Evolutionary conservation across 805 yeast species (phyloP), one percentile per base, ranked within the genome.

Genomic region (Millerozyma acaciae): DNA sequence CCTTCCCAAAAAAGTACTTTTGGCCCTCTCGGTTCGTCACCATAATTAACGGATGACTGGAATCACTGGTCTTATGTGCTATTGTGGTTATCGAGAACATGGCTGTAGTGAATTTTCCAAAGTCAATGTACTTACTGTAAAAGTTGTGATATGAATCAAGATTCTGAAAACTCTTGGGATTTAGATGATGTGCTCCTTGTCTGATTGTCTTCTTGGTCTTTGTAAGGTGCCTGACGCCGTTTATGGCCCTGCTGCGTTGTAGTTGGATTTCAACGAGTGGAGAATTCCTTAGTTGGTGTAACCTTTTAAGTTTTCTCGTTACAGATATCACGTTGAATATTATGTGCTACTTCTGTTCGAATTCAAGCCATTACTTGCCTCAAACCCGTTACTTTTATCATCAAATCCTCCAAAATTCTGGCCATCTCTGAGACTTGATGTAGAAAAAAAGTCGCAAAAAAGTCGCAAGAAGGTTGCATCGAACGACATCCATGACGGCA

Each of bases 1-100:
- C 57, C 34, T 79, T 78, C 3, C 97, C 98, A 50, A 90, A 72
- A 28, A 88, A 57, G 45, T 78, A 84, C 37, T 73, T 54, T 33
- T 59, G 56, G 4, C 86, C 84, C 12, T 65, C 68, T 21, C 62
- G 48, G 29, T 72, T 67, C 12, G 69, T 57, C 28, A 83, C 55
- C 47, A 76, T 56, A 9, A 81, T 51, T 19, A 77, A 57, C 0
- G 89, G 85, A 41, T 73, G 76, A 16, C 53, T 47, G 1, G 78
- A 62, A 42, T 83, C 90, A 17, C 68, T 55, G 7, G 75, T 65
- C 20, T 64, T 61, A 50, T 77, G 87, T 13, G 77, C 58, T 1
- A 79, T 53, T 4, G 78, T 70, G 3, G 70, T 62, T 21, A 80
- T 44, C 13, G 71, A 63, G 45, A 72, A 78, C 75, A 75, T 74